These are phyloP conservation scores for Ophiostoma perfectum DNA, from an alignment of 2,329 filamentous ascomycete genomes.

Conservation along the genomic window DNA sequence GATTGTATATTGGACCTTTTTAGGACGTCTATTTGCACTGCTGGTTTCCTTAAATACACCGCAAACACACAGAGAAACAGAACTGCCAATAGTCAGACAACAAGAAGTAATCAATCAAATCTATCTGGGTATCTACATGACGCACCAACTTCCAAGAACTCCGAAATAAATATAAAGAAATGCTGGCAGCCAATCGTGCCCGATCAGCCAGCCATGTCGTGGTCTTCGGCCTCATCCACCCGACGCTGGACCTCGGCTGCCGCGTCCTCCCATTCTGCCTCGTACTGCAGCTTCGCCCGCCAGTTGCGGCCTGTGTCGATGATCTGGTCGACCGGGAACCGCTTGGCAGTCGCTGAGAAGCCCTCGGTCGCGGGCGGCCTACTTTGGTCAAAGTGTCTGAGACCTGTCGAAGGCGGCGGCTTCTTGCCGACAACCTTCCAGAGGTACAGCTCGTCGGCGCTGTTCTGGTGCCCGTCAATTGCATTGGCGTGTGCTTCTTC, in stretches of 20 bases:
- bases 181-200: not conserved
- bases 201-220: not conserved
- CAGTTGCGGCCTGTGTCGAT: slow-evolving; percentile 38
- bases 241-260: not conserved
- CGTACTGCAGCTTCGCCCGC: slow-evolving; percentile 36
- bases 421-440: slow-evolving; percentile 42
- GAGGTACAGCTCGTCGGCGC: slow-evolving; percentile 41
- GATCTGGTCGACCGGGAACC: slow-evolving; percentile 34
- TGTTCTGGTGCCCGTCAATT: slow-evolving; percentile 38
- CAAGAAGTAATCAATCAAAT: not conserved
- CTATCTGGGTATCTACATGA: not conserved
- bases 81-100: not conserved
- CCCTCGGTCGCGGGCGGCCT: slow-evolving; percentile 20
- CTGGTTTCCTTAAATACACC: too few species aligned
- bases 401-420: slow-evolving; percentile 30
- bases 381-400: slow-evolving; percentile 20
- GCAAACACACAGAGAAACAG: too few species aligned
- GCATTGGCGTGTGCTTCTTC: slow-evolving; percentile 43
- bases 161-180: not conserved
- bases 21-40: too few species aligned
- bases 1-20: too few species aligned
- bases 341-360: slow-evolving; percentile 10
- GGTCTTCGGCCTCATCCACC: slow-evolving; percentile 1
- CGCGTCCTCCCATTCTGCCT: slow-evolving; percentile 41
- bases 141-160: not conserved